Percentiles rank a stretch among this genome's conserved stretches.
phyloP scores from a whole-genome alignment of 148 eudicot genomes.

The Selenicereus undatus region DNA sequence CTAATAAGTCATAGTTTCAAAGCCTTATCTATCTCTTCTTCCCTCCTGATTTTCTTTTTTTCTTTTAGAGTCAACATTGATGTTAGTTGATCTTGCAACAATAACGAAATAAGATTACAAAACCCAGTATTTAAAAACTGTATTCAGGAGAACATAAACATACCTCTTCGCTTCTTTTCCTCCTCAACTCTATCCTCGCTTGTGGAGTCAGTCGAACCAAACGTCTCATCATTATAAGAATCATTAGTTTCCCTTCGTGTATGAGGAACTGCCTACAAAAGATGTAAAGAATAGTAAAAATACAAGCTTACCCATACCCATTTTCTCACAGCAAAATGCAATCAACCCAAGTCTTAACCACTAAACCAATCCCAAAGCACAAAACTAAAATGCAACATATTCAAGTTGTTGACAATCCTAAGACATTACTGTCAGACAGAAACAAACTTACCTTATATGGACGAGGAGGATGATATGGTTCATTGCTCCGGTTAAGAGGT shows the following conservation, averaged over 20 bases:
- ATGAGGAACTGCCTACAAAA: constrained; percentile 71
- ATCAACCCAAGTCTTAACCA: background rate
- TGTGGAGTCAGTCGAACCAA: constrained; percentile 72
- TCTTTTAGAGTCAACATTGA: constrained; percentile 1
- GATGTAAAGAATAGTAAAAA: background rate
- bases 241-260: constrained; percentile 66
- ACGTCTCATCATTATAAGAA: constrained; percentile 85
- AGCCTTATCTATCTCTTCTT: background rate
- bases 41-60: background rate
- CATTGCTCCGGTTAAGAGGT: constrained; percentile 66
- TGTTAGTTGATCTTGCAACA: background rate
- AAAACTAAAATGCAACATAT: background rate
- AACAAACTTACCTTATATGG: constrained; percentile 68
- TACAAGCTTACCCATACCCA: background rate
- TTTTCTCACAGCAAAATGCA: background rate
- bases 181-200: constrained; percentile 87
- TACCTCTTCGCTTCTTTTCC: constrained; percentile 91
- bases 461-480: constrained; percentile 98
- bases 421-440: constrained; percentile 10
- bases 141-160: background rate
- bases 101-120: constrained; percentile 7
- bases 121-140: background rate
- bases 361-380: background rate
- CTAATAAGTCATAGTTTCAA: background rate
- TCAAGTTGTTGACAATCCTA: background rate